phyloP scores from a whole-genome alignment of 352 stramenopile genomes.

The Elongisporangium anandrum region DNA sequence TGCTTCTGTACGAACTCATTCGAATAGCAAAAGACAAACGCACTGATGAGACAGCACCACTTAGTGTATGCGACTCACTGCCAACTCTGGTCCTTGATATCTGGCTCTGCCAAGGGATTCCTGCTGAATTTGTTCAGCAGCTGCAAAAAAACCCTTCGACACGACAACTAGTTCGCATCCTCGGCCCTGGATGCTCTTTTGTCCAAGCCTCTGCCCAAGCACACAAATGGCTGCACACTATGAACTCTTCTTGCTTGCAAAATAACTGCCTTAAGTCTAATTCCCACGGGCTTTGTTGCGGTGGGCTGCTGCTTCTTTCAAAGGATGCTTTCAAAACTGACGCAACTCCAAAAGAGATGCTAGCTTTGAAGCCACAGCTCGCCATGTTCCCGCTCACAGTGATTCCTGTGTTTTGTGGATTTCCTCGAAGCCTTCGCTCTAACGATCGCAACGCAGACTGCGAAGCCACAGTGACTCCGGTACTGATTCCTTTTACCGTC shows the following conservation, averaged over 20 bases:
- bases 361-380: neutral
- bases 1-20: slow-evolving; percentile 27
- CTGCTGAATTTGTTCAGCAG: slow-evolving; percentile 17
- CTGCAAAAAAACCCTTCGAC: slow-evolving; percentile 5
- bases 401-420: slow-evolving; percentile 3
- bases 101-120: slow-evolving; percentile 27
- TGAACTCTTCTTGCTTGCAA: neutral
- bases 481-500: slow-evolving; percentile 5
- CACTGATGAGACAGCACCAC: neutral
- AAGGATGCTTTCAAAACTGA: neutral
- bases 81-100: slow-evolving; percentile 15
- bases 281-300: too few species aligned
- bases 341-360: neutral
- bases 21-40: slow-evolving; percentile 7
- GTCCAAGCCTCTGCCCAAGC: slow-evolving; percentile 4
- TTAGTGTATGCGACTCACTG: neutral
- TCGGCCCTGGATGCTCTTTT: slow-evolving; percentile 19
- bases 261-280: too few species aligned
- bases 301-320: neutral
- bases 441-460: neutral
- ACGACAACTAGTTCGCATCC: slow-evolving; percentile 10
- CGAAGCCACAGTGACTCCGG: neutral
- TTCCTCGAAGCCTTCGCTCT: neutral
- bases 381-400: neutral
- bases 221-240: slow-evolving; percentile 3